phyloP scores from a whole-genome alignment of 2,329 filamentous ascomycete species.

The Arthrobotrys sphaeroides region DNA sequence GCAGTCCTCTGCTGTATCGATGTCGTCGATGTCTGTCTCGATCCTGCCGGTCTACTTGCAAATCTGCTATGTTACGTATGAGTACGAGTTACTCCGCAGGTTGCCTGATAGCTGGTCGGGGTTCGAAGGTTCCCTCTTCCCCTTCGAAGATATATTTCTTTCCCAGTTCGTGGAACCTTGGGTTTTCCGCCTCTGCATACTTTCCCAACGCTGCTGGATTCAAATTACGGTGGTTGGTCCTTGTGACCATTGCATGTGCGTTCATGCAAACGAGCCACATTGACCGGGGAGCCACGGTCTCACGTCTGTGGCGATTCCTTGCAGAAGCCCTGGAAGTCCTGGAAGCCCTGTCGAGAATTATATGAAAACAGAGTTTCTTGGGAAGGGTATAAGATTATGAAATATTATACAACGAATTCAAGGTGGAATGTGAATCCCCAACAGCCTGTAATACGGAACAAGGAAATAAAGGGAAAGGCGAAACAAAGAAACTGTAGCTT shows the following conservation, averaged over 20 bases:
- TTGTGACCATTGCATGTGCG: constrained; percentile 43
- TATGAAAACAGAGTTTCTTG: too few species aligned
- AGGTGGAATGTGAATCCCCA: constrained; percentile 9
- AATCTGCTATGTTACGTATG: too few species aligned
- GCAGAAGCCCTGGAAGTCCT: background rate
- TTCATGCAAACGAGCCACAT: constrained; percentile 40
- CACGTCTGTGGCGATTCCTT: constrained; percentile 40
- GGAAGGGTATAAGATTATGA: constrained; percentile 11
- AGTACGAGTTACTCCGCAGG: background rate
- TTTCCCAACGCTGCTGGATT: constrained; percentile 18
- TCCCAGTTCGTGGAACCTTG: constrained; percentile 39
- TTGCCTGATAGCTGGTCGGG: constrained; percentile 7
- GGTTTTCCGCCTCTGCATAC: constrained; percentile 5
- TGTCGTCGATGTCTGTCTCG: background rate
- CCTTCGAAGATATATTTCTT: constrained; percentile 31
- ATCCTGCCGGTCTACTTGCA: background rate
- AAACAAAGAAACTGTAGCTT: background rate
- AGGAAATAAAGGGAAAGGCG: too few species aligned
- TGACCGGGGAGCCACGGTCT: constrained; percentile 37
- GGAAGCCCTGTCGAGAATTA: background rate
- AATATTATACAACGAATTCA: constrained; percentile 30
- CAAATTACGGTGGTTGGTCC: constrained; percentile 53
- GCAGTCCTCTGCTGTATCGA: constrained; percentile 8
- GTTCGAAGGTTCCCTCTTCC: constrained; percentile 1
- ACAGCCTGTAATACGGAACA: background rate